A percentile compares a stretch with the other conserved stretches of the same genome.
Conservation (phyloP, 257 asterid species). For the Haberlea rhodopensis region DNA sequence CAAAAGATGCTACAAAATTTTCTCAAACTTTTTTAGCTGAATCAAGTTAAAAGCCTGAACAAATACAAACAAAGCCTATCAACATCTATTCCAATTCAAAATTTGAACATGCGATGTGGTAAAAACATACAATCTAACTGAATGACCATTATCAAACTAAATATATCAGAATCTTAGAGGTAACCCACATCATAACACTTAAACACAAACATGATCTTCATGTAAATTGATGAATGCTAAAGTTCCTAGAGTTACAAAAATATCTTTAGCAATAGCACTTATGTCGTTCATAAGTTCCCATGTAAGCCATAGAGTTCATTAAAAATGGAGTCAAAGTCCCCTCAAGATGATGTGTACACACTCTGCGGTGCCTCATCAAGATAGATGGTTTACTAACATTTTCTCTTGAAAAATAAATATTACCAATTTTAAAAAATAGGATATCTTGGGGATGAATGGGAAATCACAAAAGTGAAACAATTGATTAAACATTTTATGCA, state of each 20-base stretch:
- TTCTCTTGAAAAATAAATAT: too few species aligned
- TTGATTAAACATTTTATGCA: neutral
- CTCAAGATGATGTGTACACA: too few species aligned
- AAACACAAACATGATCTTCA: slow-evolving; percentile 4
- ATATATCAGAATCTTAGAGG: neutral
- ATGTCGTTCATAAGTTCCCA: too few species aligned
- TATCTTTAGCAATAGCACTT: too few species aligned
- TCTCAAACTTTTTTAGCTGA: neutral
- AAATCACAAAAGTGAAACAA: slow-evolving; percentile 3
- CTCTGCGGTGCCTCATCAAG: neutral
- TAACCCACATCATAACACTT: slow-evolving; percentile 3
- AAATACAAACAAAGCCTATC: neutral
- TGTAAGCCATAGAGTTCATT: too few species aligned
- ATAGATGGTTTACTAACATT: neutral
- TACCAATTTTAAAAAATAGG: neutral
- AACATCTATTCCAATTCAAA: slow-evolving; percentile 22
- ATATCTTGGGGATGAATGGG: neutral
- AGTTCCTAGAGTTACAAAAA: neutral
- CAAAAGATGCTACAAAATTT: neutral
- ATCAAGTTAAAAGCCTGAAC: neutral
- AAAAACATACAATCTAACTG: neutral
- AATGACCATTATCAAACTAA: neutral
- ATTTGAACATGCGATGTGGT: slow-evolving; percentile 9
- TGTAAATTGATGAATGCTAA: neutral
- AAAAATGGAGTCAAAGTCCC: too few species aligned